Evolutionary conservation across 2,329 filamentous ascomycete genomes (phyloP).

Genomic region (Fusarium domesticum): DNA sequence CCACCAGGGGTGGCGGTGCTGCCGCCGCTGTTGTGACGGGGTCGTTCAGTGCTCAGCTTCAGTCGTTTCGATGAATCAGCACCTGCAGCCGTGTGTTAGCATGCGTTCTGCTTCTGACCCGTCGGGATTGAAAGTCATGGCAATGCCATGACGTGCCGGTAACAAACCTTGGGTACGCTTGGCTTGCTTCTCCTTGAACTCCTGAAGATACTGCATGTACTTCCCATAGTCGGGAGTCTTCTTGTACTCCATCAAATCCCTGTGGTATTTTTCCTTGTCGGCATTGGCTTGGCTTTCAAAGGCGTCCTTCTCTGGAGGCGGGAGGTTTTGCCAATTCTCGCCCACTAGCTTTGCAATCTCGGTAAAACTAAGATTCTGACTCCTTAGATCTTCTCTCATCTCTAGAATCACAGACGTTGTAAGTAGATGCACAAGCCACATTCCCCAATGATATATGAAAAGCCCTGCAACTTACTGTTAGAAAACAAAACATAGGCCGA

Average conservation of each 20-base stretch:
- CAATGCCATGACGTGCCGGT: slow-evolving; percentile 1
- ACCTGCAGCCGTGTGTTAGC: slow-evolving; percentile 16
- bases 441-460: background rate
- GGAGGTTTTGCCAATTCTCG: slow-evolving; percentile 75
- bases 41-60: slow-evolving; percentile 42
- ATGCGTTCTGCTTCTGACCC: background rate
- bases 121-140: background rate
- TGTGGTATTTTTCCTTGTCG: slow-evolving; percentile 74
- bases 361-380: slow-evolving; percentile 73
- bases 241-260: slow-evolving; percentile 72
- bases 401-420: slow-evolving; percentile 44
- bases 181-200: slow-evolving; percentile 73
- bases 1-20: slow-evolving; percentile 38
- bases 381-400: slow-evolving; percentile 74
- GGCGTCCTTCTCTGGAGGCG: slow-evolving; percentile 63
- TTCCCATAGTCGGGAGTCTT: slow-evolving; percentile 67
- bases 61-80: slow-evolving; percentile 46
- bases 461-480: slow-evolving; percentile 59
- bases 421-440: slow-evolving; percentile 1
- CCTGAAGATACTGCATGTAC: slow-evolving; percentile 69
- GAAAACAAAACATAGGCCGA: slow-evolving; percentile 86
- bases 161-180: slow-evolving; percentile 53
- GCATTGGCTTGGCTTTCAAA: slow-evolving; percentile 69
- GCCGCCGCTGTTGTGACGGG: slow-evolving; percentile 39
- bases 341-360: slow-evolving; percentile 81